A percentile compares a stretch with the other conserved stretches of the same genome.
phyloP scores from a whole-genome alignment of 495 filamentous ascomycete genomes.

The Podospora didyma region DNA sequence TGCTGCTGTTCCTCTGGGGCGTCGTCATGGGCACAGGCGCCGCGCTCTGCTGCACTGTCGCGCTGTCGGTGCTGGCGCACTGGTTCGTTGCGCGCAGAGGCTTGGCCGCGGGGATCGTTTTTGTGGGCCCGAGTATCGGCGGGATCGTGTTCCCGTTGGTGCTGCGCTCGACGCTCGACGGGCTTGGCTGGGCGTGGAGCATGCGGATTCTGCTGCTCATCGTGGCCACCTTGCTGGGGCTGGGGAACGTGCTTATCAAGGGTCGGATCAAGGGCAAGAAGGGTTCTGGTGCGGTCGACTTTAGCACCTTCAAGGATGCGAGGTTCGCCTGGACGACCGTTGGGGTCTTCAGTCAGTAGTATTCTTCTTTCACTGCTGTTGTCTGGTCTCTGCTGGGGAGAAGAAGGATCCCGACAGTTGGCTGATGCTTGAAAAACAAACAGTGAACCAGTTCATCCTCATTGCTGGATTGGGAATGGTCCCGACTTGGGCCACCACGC shows the following conservation, averaged over 20 bases:
- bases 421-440: not conserved
- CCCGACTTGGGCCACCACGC: constrained; percentile 7
- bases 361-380: too few relatives aligned
- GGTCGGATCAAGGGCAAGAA: constrained; percentile 7
- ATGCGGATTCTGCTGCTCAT: constrained; percentile 44
- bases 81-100: constrained; percentile 49
- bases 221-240: constrained; percentile 27
- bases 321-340: constrained; percentile 9
- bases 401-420: not conserved
- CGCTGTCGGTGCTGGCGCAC: constrained; percentile 25
- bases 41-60: constrained; percentile 7
- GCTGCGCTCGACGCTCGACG: constrained; percentile 30
- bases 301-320: not conserved
- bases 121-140: constrained; percentile 46
- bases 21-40: constrained; percentile 6
- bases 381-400: not conserved
- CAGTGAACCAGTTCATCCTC: constrained; percentile 14
- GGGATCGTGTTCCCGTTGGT: constrained; percentile 47
- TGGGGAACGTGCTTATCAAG: constrained; percentile 6
- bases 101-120: constrained; percentile 47
- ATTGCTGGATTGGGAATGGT: constrained; percentile 13
- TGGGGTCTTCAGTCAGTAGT: constrained; percentile 6
- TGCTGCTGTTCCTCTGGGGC: constrained; percentile 8
- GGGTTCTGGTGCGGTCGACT: constrained; percentile 7
- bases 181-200: constrained; percentile 43